Evolutionary conservation across 2,329 filamentous ascomycete species (phyloP).

Genomic region (Aspergillus chevalieri): DNA sequence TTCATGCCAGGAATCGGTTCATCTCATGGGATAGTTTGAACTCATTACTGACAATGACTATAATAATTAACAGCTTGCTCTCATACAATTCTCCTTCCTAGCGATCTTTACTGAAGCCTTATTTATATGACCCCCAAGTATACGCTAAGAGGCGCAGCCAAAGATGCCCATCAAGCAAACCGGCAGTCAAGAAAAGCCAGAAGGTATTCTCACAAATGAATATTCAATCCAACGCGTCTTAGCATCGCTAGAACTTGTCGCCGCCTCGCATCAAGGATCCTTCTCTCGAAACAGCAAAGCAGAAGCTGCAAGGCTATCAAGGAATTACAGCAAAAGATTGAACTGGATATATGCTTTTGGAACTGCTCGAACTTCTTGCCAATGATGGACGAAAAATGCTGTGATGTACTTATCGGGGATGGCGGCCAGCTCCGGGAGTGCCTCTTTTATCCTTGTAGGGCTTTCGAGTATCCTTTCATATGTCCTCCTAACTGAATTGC

Average conservation of each 20-base stretch:
- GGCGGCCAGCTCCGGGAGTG: neutral
- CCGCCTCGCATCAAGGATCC: neutral
- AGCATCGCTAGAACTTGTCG: no score
- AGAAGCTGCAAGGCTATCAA: neutral
- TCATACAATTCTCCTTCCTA: no score
- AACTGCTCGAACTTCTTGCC: neutral
- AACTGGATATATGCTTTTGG: neutral
- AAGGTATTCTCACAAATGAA: no score
- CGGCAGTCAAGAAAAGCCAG: no score
- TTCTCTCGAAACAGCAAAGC: neutral
- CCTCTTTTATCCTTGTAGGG: neutral
- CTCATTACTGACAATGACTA: no score
- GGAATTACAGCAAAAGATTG: neutral
- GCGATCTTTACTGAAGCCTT: no score
- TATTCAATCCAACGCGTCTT: no score
- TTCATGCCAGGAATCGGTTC: neutral
- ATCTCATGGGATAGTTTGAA: no score
- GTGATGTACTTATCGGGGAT: neutral
- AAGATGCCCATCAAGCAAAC: no score
- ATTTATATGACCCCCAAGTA: no score
- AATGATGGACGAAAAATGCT: neutral
- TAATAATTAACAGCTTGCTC: no score
- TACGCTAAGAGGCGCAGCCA: no score
- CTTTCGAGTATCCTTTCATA: neutral
- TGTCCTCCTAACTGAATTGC: neutral